Conservation (phyloP, 129 eudicot species). For the Lactuca saligna region DNA sequence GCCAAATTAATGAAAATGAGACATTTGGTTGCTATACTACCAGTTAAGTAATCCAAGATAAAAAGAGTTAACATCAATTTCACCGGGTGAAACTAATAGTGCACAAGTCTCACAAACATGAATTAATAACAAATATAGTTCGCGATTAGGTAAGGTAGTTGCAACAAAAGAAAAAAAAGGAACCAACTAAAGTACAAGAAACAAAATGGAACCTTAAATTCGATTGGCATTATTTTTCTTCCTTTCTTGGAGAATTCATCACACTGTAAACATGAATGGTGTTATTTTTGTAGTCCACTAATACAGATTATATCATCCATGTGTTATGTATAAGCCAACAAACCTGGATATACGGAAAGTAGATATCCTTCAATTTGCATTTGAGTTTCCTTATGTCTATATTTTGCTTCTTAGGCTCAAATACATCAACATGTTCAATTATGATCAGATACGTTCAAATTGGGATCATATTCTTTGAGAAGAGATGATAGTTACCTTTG, state of each 20-base stretch:
- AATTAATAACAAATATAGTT: constrained; percentile 9
- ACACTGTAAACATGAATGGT: constrained; percentile 46
- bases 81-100: neutral
- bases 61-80: too few relatives aligned
- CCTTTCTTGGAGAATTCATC: constrained; percentile 62
- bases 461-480: constrained; percentile 7
- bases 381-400: constrained; percentile 37
- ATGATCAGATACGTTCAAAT: neutral
- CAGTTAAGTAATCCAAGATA: too few relatives aligned
- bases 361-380: constrained; percentile 73
- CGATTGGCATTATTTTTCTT: constrained; percentile 52
- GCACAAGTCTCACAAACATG: neutral
- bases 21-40: too few relatives aligned
- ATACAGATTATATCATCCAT: neutral
- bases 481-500: constrained; percentile 44
- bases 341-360: constrained; percentile 94
- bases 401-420: constrained; percentile 45
- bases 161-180: neutral
- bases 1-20: too few relatives aligned
- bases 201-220: constrained; percentile 49
- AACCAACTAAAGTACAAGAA: neutral
- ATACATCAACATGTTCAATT: constrained; percentile 59
- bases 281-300: neutral
- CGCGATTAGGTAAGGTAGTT: neutral
- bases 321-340: neutral